Conservation (phyloP, 176 grass and related monocot species). For the Chrysopogon serrulatus region DNA sequence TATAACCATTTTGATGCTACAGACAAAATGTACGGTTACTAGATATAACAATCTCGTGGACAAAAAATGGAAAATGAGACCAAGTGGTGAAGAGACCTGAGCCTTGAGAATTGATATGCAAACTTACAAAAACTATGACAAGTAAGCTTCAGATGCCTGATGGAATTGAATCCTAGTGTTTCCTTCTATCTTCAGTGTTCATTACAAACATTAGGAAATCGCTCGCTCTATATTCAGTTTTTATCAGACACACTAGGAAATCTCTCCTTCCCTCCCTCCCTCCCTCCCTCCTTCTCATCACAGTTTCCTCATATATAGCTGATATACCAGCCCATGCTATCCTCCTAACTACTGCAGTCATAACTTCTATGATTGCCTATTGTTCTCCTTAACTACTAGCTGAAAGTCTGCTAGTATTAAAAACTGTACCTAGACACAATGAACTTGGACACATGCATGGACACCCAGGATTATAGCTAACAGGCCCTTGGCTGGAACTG, state of each 20-base stretch:
- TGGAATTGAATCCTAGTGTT: neutral
- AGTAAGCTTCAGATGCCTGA: neutral
- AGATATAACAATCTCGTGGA: neutral
- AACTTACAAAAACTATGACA: neutral
- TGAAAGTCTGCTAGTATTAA: neutral
- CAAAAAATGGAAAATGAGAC: neutral
- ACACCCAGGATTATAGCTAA: neutral
- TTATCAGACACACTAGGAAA: neutral
- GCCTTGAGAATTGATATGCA: neutral
- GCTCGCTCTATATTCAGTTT: too few species aligned
- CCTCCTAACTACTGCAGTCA: neutral
- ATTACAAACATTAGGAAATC: neutral
- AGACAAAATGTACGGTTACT: neutral
- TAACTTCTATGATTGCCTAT: neutral
- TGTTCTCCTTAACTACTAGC: neutral
- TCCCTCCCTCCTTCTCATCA: neutral
- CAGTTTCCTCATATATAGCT: neutral
- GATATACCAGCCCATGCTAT: neutral
- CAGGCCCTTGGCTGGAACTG: neutral
- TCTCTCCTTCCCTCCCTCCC: too few species aligned
- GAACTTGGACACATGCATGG: neutral
- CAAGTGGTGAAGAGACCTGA: neutral
- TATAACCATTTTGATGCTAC: conserved; percentile 11
- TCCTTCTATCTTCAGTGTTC: neutral
- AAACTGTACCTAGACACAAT: neutral